Base-by-base conservation (phyloP, 257 asterid genomes). In the Parsonsia alboflavescens region DNA sequence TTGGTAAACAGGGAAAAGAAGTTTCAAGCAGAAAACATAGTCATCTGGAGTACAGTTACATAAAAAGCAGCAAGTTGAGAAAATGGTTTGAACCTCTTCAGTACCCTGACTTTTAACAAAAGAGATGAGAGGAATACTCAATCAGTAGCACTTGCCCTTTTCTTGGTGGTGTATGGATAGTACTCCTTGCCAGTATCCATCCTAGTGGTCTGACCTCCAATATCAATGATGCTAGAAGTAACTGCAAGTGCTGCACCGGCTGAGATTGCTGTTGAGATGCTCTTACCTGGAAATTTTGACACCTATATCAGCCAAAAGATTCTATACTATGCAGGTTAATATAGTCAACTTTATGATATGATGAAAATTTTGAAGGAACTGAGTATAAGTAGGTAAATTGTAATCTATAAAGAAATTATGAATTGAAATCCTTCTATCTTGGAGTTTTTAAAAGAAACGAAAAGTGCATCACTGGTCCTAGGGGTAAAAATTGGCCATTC, bases 221-320 rank as follows among this genome's bases (percentile, higher is more conserved):
- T 76, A 68, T 91, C 98, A 75, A 93, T 82, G 74, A 86, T 28
- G 45, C 91, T 73, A 15, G 98, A 90, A 65, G 96, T 88, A 52
- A 80, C 89, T 39, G 98, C 96, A 45, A 91, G 84, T 61, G 96
- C 91, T 73, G 96, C 87, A 76, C 98, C 98, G 0, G 96, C 97
- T 26, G 91, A 82, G 72, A 93, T 26, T 41, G 94, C 98, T 3
- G 96, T 80, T 48, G 92, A 44, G 58, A 93, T 88, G 83, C 91
- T 91, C 90, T 82, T 93, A 77, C 96, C 97, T 95, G 86, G 26
- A 64, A 73, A 42, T 17, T 2, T 26, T 22, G 49, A 68, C 24
- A 21, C 67, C 33, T 1, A 33, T 52, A 64, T 58, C 28, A 71
- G 71, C 74, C 70, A 77, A 33, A 2, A 49, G 39, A 62, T 19